Base-by-base conservation (phyloP, 768 basidiomycete genomes). In the Suillus occidentalis region DNA sequence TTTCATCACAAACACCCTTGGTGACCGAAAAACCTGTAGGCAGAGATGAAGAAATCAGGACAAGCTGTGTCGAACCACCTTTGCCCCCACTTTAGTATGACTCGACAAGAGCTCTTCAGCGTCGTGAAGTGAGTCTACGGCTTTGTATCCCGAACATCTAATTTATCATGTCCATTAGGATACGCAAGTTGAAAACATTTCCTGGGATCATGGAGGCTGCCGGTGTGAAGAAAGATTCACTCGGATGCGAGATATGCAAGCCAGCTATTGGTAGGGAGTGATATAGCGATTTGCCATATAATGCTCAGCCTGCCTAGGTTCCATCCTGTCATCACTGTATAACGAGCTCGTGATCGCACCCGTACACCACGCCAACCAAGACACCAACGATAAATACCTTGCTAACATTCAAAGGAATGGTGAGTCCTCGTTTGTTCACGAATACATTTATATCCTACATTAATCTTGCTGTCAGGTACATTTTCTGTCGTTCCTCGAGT, bases 211-310 rank as follows among this genome's bases (percentile, higher is more conserved):
- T 90, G 82, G 69, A 71, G 9, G 76, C 77, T 8, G 78, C 75
- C 3, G 89, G 88, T 22, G 76, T 79, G 25, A 79, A 80, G 45
- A 75, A 79, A 40, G 76, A 82, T 50, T 78, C 85, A 0, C 68
- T 87, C 7, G 91, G 91, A 2, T 92, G 91, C 68, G 91, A 91
- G 74, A 74, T 87, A 28, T 92, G 91, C 77, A 90, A 88, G 69
- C 91, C 90, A 5, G 84, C 83, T 7, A 79, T 91, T 39, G 90
- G 83, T 34, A 83, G 31, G 63, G 52, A 18, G 31, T 43, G 14
- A 36, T 40, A 12, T 36, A 3, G 43, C 16, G 43, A 56, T 20
- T 28, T n/a, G 34, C 60, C 50, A 20, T 55, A 34, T 9, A 50
- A 16, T 58, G 20, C 49, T 50, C 43, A 39, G 7, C 20, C 2